Conservation (phyloP, 768 basidiomycete genomes). For the Lenzites betulinus region DNA sequence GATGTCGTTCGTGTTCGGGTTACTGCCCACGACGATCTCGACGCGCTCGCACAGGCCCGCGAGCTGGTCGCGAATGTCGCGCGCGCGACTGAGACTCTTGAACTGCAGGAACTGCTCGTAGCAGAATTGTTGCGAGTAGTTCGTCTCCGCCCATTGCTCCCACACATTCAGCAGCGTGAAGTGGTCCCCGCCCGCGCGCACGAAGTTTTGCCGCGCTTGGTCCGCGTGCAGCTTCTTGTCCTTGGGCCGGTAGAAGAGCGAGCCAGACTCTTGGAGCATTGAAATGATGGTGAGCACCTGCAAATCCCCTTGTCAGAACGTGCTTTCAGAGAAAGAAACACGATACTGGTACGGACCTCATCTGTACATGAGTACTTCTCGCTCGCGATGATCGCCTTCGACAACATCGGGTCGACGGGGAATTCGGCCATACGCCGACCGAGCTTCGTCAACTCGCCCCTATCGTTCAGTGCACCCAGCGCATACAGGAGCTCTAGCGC, state of each 20-base stretch:
- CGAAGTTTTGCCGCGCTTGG: slow-evolving; percentile 96
- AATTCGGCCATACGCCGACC: slow-evolving; percentile 99
- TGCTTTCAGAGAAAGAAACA: not conserved
- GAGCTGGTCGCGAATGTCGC: slow-evolving; percentile 95
- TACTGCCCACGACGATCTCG: slow-evolving; percentile 84
- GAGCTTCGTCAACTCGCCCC: slow-evolving; percentile 95
- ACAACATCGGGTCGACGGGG: slow-evolving; percentile 97
- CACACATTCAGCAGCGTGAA: slow-evolving; percentile 97
- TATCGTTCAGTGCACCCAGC: slow-evolving; percentile 92
- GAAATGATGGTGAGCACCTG: slow-evolving; percentile 95
- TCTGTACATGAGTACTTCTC: slow-evolving; percentile 95
- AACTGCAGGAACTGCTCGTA: slow-evolving; percentile 95
- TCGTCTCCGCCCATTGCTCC: slow-evolving; percentile 99
- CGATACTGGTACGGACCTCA: slow-evolving; percentile 62
- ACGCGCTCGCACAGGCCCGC: slow-evolving; percentile 96
- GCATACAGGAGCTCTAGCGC: slow-evolving; percentile 94
- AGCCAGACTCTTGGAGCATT: slow-evolving; percentile 95
- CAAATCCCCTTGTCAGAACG: too few species aligned
- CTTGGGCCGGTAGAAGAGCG: slow-evolving; percentile 95
- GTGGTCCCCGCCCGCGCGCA: slow-evolving; percentile 94
- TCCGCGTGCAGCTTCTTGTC: slow-evolving; percentile 98
- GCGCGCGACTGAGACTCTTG: slow-evolving; percentile 91
- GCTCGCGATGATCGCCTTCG: slow-evolving; percentile 94
- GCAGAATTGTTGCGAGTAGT: slow-evolving; percentile 95
- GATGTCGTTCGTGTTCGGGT: slow-evolving; percentile 92